These are phyloP conservation scores for Plasmodium gaboni DNA, from an alignment of 169 alveolate species.

Conservation along the genomic window DNA sequence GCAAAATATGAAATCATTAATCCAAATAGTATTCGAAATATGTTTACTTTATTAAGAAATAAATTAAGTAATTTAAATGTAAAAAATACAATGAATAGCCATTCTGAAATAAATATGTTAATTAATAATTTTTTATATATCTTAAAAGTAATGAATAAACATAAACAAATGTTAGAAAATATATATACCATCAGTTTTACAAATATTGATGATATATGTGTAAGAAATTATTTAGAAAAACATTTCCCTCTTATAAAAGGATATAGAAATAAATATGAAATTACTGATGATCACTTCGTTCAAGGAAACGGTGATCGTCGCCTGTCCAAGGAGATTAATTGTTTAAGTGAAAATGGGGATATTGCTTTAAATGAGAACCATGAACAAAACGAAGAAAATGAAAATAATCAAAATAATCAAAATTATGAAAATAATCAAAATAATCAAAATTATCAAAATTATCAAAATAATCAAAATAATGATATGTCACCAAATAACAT, in stretches of 20 bases:
- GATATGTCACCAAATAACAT: too few relatives aligned
- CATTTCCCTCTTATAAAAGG: constrained; percentile 26
- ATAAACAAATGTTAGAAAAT: constrained; percentile 23
- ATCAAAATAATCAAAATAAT: neutral
- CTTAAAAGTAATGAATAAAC: constrained; percentile 16
- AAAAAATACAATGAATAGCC: constrained; percentile 26
- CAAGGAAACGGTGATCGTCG: too few relatives aligned
- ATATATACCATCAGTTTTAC: constrained; percentile 19
- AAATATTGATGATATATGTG: constrained; percentile 2
- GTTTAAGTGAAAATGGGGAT: too few relatives aligned
- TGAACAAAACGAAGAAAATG: neutral
- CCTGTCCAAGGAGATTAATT: too few relatives aligned
- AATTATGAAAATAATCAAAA: neutral
- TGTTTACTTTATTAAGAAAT: constrained; percentile 21
- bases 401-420: neutral
- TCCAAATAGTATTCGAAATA: constrained; percentile 2
- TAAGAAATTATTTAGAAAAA: constrained; percentile 36
- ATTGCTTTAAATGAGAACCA: too few relatives aligned
- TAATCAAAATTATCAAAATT: neutral
- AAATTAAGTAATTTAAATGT: constrained; percentile 30
- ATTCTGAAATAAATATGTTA: constrained; percentile 36
- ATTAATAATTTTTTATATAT: constrained; percentile 20
- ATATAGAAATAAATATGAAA: constrained; percentile 14
- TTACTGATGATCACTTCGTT: neutral
- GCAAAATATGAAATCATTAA: constrained; percentile 3